Evolutionary conservation across 331 rosid species (phyloP), one percentile per base, ranked within the genome.

Genomic region (Dryas integrifolia): DNA sequence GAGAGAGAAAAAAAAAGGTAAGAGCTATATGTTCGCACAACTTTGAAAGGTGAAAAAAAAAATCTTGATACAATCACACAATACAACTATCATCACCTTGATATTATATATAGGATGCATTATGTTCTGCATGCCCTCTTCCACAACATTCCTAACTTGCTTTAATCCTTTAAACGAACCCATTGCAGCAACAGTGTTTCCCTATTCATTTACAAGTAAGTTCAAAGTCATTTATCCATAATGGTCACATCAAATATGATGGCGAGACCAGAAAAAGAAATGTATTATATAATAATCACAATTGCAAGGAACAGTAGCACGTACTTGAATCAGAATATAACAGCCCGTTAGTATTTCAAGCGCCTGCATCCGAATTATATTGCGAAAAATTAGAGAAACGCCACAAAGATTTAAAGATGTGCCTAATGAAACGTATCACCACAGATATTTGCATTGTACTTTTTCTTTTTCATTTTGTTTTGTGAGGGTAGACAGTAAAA

Each of bases 321-420:
- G 62, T 81, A 94, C 98, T 86, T 94, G 97, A 79, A 94, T 82
- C 45, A 91, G 92, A 73, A 94, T 91, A 81, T 94, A 94, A 88
- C 97, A 94, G 66, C 97, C 91, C 0, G 97, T 77, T 82, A 94
- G 85, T 81, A 94, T 94, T 83, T 94, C 98, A 69, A 94, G 96
- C 39, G 98, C 98, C 98, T 94, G 92, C 86, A 82, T 24, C 8
- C 59, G 67, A 81, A 70, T 5, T 67, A 76, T 16, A 49, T 30
- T 60, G 79, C n/a, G 14, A 57, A 39, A 49, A 58, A 43, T 74
- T 9, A 60, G 67, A 58, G 43, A 70, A 44, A 51, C 60, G 24
- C 4, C 18, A 5, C 7, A 50, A 58, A 9, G 50, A 73, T 55
- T 48, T 48, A 49, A 67, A 39, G 13, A 58, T 74, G 14, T 48